Conservation (phyloP, 805 yeast genomes). For the Blastobotrys terrestris region DNA sequence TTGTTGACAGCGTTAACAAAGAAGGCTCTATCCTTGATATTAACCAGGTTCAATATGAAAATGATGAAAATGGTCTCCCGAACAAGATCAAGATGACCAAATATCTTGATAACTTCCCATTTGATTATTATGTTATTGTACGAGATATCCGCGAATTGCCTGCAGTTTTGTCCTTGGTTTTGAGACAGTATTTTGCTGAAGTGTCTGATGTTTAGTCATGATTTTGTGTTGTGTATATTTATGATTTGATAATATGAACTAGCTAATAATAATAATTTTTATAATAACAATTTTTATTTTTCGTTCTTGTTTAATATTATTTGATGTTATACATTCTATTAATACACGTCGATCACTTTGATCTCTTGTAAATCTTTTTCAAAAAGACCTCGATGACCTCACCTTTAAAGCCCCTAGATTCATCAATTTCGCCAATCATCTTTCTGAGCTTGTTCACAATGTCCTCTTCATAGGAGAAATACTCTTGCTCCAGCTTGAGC, state of each 20-base stretch:
- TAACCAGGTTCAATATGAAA: conserved; percentile 84
- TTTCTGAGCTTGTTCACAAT: conserved; percentile 57
- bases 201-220: conserved; percentile 34
- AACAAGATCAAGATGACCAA: conserved; percentile 63
- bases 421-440: conserved; percentile 71
- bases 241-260: too few relatives aligned
- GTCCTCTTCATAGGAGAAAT: conserved; percentile 76
- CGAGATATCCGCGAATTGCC: conserved; percentile 86
- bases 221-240: neutral
- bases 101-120: conserved; percentile 91
- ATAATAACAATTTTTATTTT: neutral
- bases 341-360: conserved; percentile 45
- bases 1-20: conserved; percentile 78
- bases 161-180: conserved; percentile 77
- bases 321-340: neutral
- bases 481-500: conserved; percentile 62
- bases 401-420: conserved; percentile 86
- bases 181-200: conserved; percentile 88
- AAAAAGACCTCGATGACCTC: conserved; percentile 82
- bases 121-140: conserved; percentile 93
- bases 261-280: neutral
- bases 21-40: conserved; percentile 78
- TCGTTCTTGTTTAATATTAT: neutral
- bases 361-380: conserved; percentile 88
- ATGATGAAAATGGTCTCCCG: conserved; percentile 60